Evolutionary conservation across 2,329 filamentous ascomycete species (phyloP).

Genomic region (Thermothelomyces thermophilus): DNA sequence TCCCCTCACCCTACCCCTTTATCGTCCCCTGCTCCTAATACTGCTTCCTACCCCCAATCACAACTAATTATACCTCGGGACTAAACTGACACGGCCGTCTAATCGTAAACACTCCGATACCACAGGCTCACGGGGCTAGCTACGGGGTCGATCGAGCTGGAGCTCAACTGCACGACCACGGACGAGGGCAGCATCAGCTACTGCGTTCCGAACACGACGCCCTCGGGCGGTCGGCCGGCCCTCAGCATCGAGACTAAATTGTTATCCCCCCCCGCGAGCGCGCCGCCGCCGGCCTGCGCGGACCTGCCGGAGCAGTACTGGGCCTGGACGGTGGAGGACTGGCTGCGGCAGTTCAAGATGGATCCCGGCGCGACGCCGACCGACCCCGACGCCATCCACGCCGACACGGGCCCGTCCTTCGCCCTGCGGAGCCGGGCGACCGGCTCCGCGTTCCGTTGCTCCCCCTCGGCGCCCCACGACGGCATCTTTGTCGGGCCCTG

Average conservation of each 20-base stretch:
- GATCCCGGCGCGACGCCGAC: constrained; percentile 22
- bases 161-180: constrained; percentile 27
- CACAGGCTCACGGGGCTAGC: constrained; percentile 22
- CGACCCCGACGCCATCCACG: neutral
- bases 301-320: constrained; percentile 20
- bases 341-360: constrained; percentile 27
- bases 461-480: constrained; percentile 19
- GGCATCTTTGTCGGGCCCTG: constrained; percentile 27
- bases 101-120: too few species aligned
- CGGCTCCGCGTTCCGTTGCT: constrained; percentile 26
- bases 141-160: constrained; percentile 26
- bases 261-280: constrained; percentile 12
- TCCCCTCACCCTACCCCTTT: too few species aligned
- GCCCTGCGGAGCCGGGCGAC: constrained; percentile 26
- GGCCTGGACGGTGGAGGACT: constrained; percentile 31
- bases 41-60: too few species aligned
- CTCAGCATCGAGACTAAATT: constrained; percentile 23
- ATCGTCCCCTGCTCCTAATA: too few species aligned
- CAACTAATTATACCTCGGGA: too few species aligned
- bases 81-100: too few species aligned
- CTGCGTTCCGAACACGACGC: constrained; percentile 23
- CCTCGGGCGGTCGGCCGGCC: constrained; percentile 9
- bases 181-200: constrained; percentile 20
- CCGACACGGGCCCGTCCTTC: constrained; percentile 30
- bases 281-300: constrained; percentile 18